Conservation (phyloP, 441 rosid species). For the Lagerstroemia fauriei region DNA sequence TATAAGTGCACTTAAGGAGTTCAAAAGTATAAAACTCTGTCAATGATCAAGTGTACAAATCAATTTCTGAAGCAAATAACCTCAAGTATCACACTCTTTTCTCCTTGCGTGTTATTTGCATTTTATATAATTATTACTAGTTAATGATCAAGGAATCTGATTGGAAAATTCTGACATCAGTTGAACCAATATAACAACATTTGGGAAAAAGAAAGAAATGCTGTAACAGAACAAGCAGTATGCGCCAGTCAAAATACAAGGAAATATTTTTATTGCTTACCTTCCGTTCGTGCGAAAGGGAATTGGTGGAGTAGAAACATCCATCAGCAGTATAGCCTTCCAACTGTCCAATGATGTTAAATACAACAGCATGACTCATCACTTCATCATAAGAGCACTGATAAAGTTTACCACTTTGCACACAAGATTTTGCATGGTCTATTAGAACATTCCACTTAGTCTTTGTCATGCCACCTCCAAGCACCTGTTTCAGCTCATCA, state of each 20-base stretch:
- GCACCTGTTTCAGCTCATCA: conserved; percentile 49
- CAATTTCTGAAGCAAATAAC: background rate
- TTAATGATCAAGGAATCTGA: background rate
- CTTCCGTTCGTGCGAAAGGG: conserved; percentile 81
- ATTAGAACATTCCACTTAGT: conserved; percentile 94
- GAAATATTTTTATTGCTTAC: conserved; percentile 30
- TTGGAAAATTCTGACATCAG: background rate
- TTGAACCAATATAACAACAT: background rate
- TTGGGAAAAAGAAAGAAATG: background rate
- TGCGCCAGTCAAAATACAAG: background rate
- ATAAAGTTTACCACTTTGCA: conserved; percentile 68
- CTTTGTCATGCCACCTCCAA: conserved; percentile 95
- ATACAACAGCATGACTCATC: conserved; percentile 69
- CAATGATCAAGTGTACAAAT: too few relatives aligned
- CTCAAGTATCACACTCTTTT: background rate
- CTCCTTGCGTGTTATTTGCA: background rate
- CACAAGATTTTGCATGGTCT: conserved; percentile 94
- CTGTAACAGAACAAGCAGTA: background rate
- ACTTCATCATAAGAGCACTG: conserved; percentile 74
- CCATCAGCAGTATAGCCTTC: conserved; percentile 79
- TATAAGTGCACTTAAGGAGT: background rate
- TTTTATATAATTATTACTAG: background rate
- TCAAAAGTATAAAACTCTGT: background rate
- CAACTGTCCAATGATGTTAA: conserved; percentile 76
- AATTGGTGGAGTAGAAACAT: conserved; percentile 63